Base-by-base conservation (phyloP, 495 filamentous ascomycete species). In the Penicillium turbatum region DNA sequence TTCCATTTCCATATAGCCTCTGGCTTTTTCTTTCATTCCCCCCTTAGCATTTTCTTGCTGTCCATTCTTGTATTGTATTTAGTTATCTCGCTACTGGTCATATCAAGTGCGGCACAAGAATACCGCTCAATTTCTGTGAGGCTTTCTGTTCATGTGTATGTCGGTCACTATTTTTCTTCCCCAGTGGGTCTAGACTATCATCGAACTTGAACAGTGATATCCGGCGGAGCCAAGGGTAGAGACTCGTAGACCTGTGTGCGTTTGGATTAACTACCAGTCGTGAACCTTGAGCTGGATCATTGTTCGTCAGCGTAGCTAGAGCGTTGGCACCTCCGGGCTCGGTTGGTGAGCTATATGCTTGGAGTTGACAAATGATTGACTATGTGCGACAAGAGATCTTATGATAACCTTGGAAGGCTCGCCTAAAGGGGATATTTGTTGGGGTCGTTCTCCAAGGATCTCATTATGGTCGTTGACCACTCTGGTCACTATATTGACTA, bases 11-110 rank as follows among this genome's bases (percentile, higher is more conserved):
- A 60, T 64, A 60, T 64, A 58, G 51, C 55, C 58, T 53, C 52
- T 61, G 48, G 51, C 32, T 51, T 34, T 46, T 46, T 30, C n/a
- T 26, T 17, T 32, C 16, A 6, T 19, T 53, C 40, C 12, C 30
- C 37, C 44, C 15, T 52, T 31, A 48, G 30, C 31, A 35, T 48
- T 12, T 27, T 48, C 31, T 36, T 36, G 32, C 21, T 15, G n/a
- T 37, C 21, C 2, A 45, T 50, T 34, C 61, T 56, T 64, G 59
- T 64, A 64, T 59, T 64, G 62, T 64, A 64, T 46, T 47, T 62
- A 62, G 55, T 55, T 55, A 51, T 37, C 39, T 49, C 38, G 26
- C 48, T 54, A 50, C 42, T 62, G 45, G 16, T 54, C 48, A 36
- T 37, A 48, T 16, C 46, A 48, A 48, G 21, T 4, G 46, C 32